These are phyloP conservation scores for Diplodia sapinea DNA, from an alignment of 2,329 filamentous ascomycete species.

Conservation along the genomic window DNA sequence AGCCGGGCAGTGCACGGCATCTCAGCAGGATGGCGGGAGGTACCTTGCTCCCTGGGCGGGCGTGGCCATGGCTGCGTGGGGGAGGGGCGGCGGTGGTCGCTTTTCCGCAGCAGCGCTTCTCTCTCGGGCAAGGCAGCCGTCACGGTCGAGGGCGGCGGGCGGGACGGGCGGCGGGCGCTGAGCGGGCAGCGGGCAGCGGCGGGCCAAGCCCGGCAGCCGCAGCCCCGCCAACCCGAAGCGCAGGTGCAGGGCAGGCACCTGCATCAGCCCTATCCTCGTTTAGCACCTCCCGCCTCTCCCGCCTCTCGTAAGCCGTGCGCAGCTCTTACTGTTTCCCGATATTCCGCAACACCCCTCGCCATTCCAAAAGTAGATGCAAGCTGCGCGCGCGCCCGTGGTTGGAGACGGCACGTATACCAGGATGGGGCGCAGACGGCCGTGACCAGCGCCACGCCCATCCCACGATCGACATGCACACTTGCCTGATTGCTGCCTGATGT, in stretches of 20 bases:
- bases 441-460: neutral
- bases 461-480: neutral
- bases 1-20: too few relatives aligned
- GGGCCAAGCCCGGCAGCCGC: neutral
- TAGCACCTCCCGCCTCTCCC: neutral
- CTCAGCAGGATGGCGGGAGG: neutral
- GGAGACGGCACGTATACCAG: neutral
- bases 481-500: neutral
- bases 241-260: neutral
- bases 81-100: conserved; percentile 16
- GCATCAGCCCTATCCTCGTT: conserved; percentile 4
- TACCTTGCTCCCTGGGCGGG: conserved; percentile 39
- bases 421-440: neutral
- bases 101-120: conserved; percentile 20
- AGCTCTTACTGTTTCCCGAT: neutral
- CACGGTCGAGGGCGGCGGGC: conserved; percentile 8
- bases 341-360: neutral
- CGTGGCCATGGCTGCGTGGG: conserved; percentile 40
- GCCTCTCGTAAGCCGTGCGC: neutral
- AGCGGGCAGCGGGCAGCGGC: neutral
- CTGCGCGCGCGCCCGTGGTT: neutral
- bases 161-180: neutral
- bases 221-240: neutral
- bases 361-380: neutral
- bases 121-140: conserved; percentile 27